Base-by-base conservation (phyloP, 192 early-diverging fungal genomes). In the Lunasporangiospora selenospora region DNA sequence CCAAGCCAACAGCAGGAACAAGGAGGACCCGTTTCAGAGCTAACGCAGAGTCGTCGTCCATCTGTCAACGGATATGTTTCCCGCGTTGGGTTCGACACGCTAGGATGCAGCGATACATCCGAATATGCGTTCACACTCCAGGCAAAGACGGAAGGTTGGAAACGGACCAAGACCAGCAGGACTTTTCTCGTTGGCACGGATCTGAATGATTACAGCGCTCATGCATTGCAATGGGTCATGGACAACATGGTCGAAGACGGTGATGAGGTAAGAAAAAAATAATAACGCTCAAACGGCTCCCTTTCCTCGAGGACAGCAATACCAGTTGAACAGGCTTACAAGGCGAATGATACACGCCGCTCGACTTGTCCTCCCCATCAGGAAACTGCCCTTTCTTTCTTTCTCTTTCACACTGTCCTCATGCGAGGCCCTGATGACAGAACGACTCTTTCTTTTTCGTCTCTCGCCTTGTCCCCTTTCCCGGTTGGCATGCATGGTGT, bases 161-260 rank as follows among this genome's bases (percentile, higher is more conserved):
- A 47, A 18, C 54, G 69, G n/a, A 47, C 42, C 27, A 50, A 58
- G 30, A 39, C 37, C 6, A 58, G 69, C n/a, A 57, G 83, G 43
- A 79, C 78, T 6, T 85, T 85, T 42, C 44, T 85, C 30, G 77
- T 85, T n/a, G 83, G 81, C 0, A 85, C 77, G n/a, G 83, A 85
- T 57, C 48, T 82, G 43, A 80, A 77, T 26, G 78, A 75, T 18
- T 82, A 85, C 40, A 79, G 76, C n/a, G 83, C 81, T 18, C 77
- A 82, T 67, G 83, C 80, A n/a, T 37, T 85, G 3, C 62, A 78
- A 32, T 85, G 81, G 80, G 59, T 73, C 15, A 77, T 77, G 53
- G 77, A 82, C 54, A 67, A 76, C 42, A 69, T 85, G 41, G 58
- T 85, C 44, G 83, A 82, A 24, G 67, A 82, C 55, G 79, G 83